Base-by-base conservation (phyloP, 805 yeast species). In the Gaillardinia entomophila region DNA sequence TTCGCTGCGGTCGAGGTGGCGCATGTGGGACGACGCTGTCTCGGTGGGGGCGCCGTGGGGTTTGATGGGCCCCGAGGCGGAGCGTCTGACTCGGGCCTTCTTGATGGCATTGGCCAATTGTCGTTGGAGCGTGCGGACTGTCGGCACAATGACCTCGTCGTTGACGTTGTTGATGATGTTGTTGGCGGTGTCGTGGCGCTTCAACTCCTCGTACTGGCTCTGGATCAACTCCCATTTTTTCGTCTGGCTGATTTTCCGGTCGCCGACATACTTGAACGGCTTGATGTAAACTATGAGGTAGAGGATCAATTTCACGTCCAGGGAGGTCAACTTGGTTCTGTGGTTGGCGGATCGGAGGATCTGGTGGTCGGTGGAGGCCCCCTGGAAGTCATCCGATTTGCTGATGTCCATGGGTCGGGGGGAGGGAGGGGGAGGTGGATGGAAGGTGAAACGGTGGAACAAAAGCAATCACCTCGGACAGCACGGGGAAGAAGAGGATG, bases 181-280 rank as follows among this genome's bases (percentile, higher is more conserved):
- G 16, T 10, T 18, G 23, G 22, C 23, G 2, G 27, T 5, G 24
- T 28, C 14, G 19, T 27, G 10, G 16, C 33, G 16, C 33, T 53
- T 54, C 18, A 35, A 32, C 12, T 45, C 43, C 14, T 47, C 46
- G 32, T 46, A 57, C 28, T 42, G 42, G 12, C 32, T 38, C 35
- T 60, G 64, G 25, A 60, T 57, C 14, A 51, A 31, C 34, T 55
- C 57, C 66, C 66, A 60, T 36, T 60, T 60, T 34, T 47, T 49
- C 10, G 62, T 57, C 37, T 60, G 66, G 20, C 51, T 46, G 16
- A 54, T 33, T 12, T 50, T 43, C 23, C 64, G 38, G 32, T 60
- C 61, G 6, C 66, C 66, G 15, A 58, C 48, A 35, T 59, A 60
- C 36, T 60, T 59, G 45, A 60, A 60, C 3, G 66, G 66, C 33